These are phyloP conservation scores for Diaporthe destruens DNA, from an alignment of 2,329 filamentous ascomycete species.

Conservation along the genomic window DNA sequence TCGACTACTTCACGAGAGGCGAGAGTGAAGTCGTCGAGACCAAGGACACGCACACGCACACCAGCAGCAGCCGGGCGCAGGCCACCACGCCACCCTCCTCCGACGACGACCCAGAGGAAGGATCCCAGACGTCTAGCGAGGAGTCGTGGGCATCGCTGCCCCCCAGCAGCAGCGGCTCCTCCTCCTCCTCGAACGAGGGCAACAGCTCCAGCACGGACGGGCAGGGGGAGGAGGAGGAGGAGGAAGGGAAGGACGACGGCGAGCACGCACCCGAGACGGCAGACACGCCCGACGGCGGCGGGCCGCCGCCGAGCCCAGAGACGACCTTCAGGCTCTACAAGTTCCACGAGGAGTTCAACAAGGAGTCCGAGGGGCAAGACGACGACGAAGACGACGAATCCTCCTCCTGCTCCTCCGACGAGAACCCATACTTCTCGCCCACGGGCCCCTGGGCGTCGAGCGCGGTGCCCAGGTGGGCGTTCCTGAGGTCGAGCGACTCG, in stretches of 20 bases:
- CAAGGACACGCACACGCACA: neutral
- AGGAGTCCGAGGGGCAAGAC: no score
- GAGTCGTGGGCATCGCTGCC: slow-evolving; percentile 20
- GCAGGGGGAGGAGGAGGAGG: slow-evolving; percentile 2
- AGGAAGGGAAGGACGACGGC: no score
- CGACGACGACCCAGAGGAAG: slow-evolving; percentile 15
- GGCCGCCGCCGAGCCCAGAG: neutral
- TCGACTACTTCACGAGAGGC: neutral
- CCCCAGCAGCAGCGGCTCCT: slow-evolving; percentile 6
- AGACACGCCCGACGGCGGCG: no score
- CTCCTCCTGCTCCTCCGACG: no score
- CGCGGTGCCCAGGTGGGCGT: slow-evolving; percentile 33
- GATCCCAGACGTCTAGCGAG: slow-evolving; percentile 12
- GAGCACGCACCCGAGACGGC: neutral
- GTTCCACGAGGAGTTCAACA: slow-evolving; percentile 29
- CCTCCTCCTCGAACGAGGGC: neutral
- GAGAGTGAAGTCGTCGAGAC: neutral
- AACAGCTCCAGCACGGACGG: slow-evolving; percentile 12
- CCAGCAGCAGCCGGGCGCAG: no score
- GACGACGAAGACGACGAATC: neutral
- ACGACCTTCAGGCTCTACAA: slow-evolving; percentile 14
- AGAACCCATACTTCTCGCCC: neutral
- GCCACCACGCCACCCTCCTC: neutral
- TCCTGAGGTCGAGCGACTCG: slow-evolving; percentile 36
- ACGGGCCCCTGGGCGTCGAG: slow-evolving; percentile 15